Evolutionary conservation across 352 stramenopile genomes (phyloP), one percentile per base, ranked within the genome.

Genomic region (Peronospora farinosa): DNA sequence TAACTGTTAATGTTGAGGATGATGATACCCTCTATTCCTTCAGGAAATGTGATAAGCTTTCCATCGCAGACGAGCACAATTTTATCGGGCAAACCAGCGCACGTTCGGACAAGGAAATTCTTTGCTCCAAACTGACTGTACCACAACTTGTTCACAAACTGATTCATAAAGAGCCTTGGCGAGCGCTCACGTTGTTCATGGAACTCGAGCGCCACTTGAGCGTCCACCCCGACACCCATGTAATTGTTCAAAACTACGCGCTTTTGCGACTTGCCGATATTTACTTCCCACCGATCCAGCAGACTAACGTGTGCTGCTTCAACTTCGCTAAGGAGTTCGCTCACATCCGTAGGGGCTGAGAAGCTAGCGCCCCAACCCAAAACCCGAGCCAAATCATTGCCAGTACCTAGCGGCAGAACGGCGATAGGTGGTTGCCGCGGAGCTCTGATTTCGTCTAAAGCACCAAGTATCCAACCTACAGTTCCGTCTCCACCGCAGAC

Each of bases 401-500:
- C 95, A 11, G 95, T 98, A 15, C 95, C 95, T 8, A 98, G 65
- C 3, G 95, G 95, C 17, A 98, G 65, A 51, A 98, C 88, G 16
- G 89, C 95, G 37, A 98, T 96, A 0, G 95, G 90, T 9, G 94
- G 95, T 57, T 90, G 78, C 7, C 81, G 69, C 54, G 47, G 53
- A 12, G 61, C 58, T 2, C 66, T 63, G 21, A 90, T 67, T 56
- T 90, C 77, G 41, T 92, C 84, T 10, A 94, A 57, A 2, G 79
- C 71, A 11, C 78, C 68, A 0, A 94, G 57, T 1, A 98, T 86
- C 92, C 91, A 97, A 30, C 86, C 92, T 0, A 97, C 85, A 11
- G 93, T 97, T 42, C 93, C 93, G 62, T 98, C 94, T 11, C 94
- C 94, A 27, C 94, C 94, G 61, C 94, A 98, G 33, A 98, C 85